These are phyloP conservation scores for Kernera saxatilis DNA, from an alignment of 345 rosid species.

Conservation along the genomic window DNA sequence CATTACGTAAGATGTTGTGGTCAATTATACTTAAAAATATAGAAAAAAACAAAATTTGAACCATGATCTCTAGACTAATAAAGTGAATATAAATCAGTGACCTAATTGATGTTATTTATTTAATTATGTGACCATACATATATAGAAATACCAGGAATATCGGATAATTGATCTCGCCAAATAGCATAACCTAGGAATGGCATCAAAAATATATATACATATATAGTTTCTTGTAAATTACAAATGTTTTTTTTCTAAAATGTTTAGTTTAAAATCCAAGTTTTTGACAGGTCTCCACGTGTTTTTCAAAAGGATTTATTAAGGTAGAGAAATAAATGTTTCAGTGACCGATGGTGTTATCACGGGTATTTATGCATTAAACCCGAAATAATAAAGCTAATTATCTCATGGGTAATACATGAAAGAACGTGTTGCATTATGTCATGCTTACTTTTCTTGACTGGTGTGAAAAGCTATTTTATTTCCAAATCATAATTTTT, in stretches of 20 bases:
- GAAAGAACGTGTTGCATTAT: constrained; percentile 21
- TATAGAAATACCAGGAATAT: too few species aligned
- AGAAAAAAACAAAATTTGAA: too few species aligned
- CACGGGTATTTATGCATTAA: constrained; percentile 17
- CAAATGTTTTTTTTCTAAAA: background rate
- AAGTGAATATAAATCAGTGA: too few species aligned
- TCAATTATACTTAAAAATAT: too few species aligned
- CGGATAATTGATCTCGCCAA: background rate
- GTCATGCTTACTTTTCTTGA: constrained; percentile 18
- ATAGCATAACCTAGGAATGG: background rate
- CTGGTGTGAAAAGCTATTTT: constrained; percentile 3
- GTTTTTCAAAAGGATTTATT: background rate
- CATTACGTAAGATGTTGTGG: too few species aligned
- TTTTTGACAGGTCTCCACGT: background rate
- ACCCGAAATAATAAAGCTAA: constrained; percentile 11
- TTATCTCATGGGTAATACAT: constrained; percentile 21
- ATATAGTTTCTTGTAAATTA: background rate
- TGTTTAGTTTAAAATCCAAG: background rate
- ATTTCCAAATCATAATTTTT: background rate
- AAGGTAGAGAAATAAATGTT: background rate
- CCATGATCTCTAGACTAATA: too few species aligned
- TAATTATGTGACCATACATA: too few species aligned
- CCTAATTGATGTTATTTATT: too few species aligned
- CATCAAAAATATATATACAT: background rate
- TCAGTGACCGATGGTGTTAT: constrained; percentile 9